Conservation (phyloP, 1,139 yeast genomes). For the Pichia cactophila region DNA sequence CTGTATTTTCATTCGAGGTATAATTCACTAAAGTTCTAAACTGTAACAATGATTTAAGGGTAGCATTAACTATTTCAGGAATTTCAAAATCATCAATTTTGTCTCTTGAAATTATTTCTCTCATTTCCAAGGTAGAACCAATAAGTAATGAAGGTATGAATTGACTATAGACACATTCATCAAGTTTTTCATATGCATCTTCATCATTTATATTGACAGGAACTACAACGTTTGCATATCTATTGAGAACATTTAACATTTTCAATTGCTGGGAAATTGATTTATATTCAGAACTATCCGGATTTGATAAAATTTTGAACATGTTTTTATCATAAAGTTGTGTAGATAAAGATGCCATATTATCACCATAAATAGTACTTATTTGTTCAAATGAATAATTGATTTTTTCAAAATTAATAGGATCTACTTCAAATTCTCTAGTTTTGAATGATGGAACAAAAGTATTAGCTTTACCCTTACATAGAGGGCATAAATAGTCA, state of each 20-base stretch:
- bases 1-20: conserved; percentile 11
- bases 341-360: conserved; percentile 18
- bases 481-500: conserved; percentile 54
- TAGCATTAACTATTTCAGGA: conserved; percentile 24
- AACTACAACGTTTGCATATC: conserved; percentile 7
- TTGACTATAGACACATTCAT: conserved; percentile 10
- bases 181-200: conserved; percentile 6
- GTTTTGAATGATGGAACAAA: conserved; percentile 38
- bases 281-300: conserved; percentile 12
- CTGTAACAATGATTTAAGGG: conserved; percentile 35
- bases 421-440: conserved; percentile 19
- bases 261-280: conserved; percentile 16
- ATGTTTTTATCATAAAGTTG: conserved; percentile 20
- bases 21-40: conserved; percentile 22
- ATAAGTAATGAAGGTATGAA: conserved; percentile 27
- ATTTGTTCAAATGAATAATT: conserved; percentile 1
- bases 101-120: conserved; percentile 45
- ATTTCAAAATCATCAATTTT: conserved; percentile 26
- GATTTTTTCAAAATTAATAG: conserved; percentile 13
- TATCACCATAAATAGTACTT: conserved; percentile 17
- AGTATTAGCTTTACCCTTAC: conserved; percentile 44
- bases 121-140: conserved; percentile 51
- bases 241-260: conserved; percentile 11
- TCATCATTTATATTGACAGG: neutral
- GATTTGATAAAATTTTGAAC: conserved; percentile 20